Conservation (phyloP, 768 basidiomycete species). For the Boletus sp. region DNA sequence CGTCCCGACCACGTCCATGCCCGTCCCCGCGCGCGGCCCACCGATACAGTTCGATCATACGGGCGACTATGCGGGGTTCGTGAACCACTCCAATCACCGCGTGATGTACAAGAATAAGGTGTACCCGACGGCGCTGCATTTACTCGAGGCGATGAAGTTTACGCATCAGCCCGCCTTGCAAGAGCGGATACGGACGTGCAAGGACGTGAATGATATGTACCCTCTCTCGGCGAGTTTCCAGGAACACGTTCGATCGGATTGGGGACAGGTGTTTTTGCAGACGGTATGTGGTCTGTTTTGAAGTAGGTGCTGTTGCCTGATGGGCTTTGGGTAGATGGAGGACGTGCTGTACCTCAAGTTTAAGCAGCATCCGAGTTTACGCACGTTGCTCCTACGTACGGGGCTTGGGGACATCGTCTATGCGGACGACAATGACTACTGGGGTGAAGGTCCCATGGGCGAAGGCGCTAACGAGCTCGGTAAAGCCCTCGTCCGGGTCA, state of each 20-base stretch:
- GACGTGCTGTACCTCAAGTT: conserved; percentile 68
- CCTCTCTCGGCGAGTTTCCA: conserved; percentile 33
- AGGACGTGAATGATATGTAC: conserved; percentile 39
- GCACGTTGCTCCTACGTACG: conserved; percentile 52
- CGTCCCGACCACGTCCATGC: conserved; percentile 7
- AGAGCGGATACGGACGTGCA: conserved; percentile 49
- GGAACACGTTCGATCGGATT: conserved; percentile 48
- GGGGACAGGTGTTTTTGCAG: conserved; percentile 49
- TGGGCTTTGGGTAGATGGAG: conserved; percentile 49
- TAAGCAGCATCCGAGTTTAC: conserved; percentile 61
- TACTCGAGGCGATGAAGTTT: conserved; percentile 77
- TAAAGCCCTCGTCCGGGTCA: conserved; percentile 51
- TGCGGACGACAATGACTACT: conserved; percentile 57
- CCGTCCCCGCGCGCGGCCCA: conserved; percentile 17
- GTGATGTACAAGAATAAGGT: conserved; percentile 51
- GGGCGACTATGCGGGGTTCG: conserved; percentile 44
- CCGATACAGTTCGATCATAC: conserved; percentile 43
- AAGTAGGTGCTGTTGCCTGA: background rate
- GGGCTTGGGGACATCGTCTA: conserved; percentile 50
- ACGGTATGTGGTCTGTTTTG: conserved; percentile 37
- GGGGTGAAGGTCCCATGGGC: conserved; percentile 56
- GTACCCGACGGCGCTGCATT: conserved; percentile 70
- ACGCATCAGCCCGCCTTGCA: conserved; percentile 49
- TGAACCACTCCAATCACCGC: conserved; percentile 64
- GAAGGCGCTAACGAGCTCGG: conserved; percentile 64